These are phyloP conservation scores for Podaxis sp. DNA, from an alignment of 768 basidiomycete species.

Conservation along the genomic window DNA sequence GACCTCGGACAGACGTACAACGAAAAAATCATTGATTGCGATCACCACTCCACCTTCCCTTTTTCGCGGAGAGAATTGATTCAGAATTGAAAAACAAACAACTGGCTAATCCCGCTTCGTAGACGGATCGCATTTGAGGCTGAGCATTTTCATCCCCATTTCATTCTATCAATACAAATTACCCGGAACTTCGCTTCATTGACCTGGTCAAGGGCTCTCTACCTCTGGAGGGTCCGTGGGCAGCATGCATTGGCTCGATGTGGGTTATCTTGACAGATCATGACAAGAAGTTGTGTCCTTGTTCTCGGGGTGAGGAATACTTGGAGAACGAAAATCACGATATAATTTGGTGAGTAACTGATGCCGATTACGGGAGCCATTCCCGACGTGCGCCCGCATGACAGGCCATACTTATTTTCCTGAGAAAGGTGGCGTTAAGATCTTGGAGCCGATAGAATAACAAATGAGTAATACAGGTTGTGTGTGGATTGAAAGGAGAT, in stretches of 20 bases:
- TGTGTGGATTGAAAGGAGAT: neutral
- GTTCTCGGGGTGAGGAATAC: neutral
- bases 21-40: neutral
- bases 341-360: neutral
- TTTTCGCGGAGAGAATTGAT: neutral
- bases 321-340: neutral
- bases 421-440: conserved; percentile 10
- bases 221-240: neutral
- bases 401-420: neutral
- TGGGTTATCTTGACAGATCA: conserved; percentile 9
- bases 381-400: conserved; percentile 7
- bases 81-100: neutral
- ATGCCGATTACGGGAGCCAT: conserved; percentile 8
- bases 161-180: neutral
- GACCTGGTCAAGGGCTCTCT: neutral
- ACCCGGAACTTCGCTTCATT: neutral
- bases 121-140: neutral
- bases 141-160: neutral
- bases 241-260: neutral
- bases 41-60: neutral
- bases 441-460: neutral
- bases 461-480: neutral
- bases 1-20: neutral
- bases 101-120: neutral
- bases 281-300: conserved; percentile 6